Evolutionary conservation across 2,329 filamentous ascomycete species (phyloP).

Genomic region (Aspergillus eucalypticola): DNA sequence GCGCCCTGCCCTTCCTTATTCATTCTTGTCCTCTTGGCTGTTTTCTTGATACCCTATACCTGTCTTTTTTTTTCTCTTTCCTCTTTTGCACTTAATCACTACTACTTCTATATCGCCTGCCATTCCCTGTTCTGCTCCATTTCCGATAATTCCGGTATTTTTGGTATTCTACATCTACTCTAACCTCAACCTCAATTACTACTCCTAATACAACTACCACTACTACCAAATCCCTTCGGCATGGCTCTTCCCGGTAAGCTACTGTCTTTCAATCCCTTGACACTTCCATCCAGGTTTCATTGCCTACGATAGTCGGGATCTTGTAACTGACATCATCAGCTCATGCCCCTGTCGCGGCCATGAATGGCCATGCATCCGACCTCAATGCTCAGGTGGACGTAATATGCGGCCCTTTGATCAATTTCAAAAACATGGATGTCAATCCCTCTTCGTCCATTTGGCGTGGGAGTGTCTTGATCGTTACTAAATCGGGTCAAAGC

Average conservation of each 20-base stretch:
- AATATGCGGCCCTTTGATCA: slow-evolving; percentile 51
- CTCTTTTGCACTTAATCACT: not conserved
- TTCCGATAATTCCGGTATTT: not conserved
- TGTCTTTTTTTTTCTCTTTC: not conserved
- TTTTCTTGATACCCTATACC: not conserved
- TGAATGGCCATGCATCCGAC: slow-evolving; percentile 25
- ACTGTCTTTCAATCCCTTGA: not conserved
- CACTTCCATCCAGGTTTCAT: slow-evolving; percentile 11
- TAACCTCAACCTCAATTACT: too few relatives aligned
- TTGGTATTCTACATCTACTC: not conserved
- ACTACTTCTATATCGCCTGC: not conserved
- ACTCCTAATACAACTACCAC: too few relatives aligned
- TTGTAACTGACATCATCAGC: not conserved
- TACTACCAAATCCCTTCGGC: not conserved
- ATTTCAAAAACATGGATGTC: slow-evolving; percentile 50
- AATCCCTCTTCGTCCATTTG: slow-evolving; percentile 52
- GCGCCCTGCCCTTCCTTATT: not conserved
- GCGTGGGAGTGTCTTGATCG: slow-evolving; percentile 83
- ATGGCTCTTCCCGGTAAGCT: not conserved
- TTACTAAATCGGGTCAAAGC: slow-evolving; percentile 70
- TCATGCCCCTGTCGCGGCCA: slow-evolving; percentile 17
- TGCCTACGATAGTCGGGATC: not conserved
- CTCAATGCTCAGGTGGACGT: slow-evolving; percentile 39
- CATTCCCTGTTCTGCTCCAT: not conserved
- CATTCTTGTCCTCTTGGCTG: not conserved